Evolutionary conservation across 768 basidiomycete species (phyloP), one percentile per base, ranked within the genome.

Genomic region (Pisolithus albus): DNA sequence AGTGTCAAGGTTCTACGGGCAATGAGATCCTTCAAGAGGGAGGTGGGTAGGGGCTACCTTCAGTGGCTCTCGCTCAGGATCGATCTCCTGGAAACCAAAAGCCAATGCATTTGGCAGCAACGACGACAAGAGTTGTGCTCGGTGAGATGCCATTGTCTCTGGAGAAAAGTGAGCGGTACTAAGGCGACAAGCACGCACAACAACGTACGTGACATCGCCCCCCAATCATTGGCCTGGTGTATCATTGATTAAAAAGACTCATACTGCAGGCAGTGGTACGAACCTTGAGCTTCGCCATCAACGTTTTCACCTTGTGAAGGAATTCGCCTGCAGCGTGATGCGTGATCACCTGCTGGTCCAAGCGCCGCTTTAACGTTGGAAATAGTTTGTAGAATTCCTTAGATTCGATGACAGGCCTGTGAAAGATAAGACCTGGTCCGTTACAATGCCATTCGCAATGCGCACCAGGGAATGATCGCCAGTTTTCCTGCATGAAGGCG

Each of bases 221-320:
- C 76, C 80, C 80, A 82, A 56, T 82, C 80, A 51, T 79, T 79
- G 5, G 76, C 72, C 79, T 80, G 52, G 11, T 44, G 11, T 26
- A 37, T 34, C 40, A 28, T 45, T 23, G 11, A 45, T 37, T 34
- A 6, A 49, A 41, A 13, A 8, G 4, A 16, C 3, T 32, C 40
- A 9, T 45, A 15, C 13, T 11, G 46, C 38, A 28, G n/a, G 16
- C 21, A 18, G 16, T 42, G 2, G 32, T 19, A 48, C 55, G 24
- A 45, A 76, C 79, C 71, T 81, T 81, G 46, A 82, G 59, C 53
- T 82, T 82, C 5, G 80, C 80, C 80, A 82, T 82, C 48, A 82
- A 56, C 0, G 77, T 78, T 60, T 82, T 82, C 52, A 82, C 59
- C 0, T 72, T 76, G 46, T 74, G 71, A 15, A 81, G 63, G 55